Evolutionary conservation across 1,284 basidiomycete species (phyloP).

Genomic region (Ceratobasidium sp.): DNA sequence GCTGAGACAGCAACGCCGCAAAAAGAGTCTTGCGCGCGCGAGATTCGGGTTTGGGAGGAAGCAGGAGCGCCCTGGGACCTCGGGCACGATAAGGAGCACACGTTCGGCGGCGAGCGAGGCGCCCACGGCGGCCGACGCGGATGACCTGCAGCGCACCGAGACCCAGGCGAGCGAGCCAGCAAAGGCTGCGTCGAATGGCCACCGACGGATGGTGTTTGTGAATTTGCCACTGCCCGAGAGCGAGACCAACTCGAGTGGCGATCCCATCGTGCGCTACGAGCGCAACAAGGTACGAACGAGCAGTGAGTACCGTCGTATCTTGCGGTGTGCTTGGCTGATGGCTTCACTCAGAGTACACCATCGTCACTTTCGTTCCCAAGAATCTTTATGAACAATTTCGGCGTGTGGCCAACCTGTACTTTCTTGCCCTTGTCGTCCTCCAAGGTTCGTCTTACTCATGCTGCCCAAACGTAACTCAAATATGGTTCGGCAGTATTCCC

Average conservation of each 20-base stretch:
- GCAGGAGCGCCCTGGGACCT: conserved; percentile 24
- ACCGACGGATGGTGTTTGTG: conserved; percentile 77
- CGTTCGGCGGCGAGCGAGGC: background rate
- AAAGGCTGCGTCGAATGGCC: conserved; percentile 36
- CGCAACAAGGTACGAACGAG: conserved; percentile 96
- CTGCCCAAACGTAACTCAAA: background rate
- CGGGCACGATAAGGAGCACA: conserved; percentile 12
- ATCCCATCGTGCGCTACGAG: conserved; percentile 81
- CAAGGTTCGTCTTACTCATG: conserved; percentile 66
- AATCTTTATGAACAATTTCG: conserved; percentile 93
- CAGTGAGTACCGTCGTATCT: conserved; percentile 66
- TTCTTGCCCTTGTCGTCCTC: conserved; percentile 82
- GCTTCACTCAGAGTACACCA: conserved; percentile 79
- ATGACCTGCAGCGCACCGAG: conserved; percentile 43
- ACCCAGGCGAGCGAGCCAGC: conserved; percentile 18
- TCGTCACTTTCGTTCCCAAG: conserved; percentile 93
- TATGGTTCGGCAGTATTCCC: conserved; percentile 73
- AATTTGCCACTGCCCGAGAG: conserved; percentile 72
- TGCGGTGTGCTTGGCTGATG: background rate
- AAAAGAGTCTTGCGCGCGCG: conserved; percentile 55
- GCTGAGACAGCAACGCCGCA: conserved; percentile 71
- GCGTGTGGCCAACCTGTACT: conserved; percentile 93
- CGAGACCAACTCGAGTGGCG: conserved; percentile 76
- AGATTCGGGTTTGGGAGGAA: conserved; percentile 41
- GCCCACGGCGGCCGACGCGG: conserved; percentile 22